Conservation (phyloP, 176 grass and related monocot genomes). For the Cymbopogon citratus region DNA sequence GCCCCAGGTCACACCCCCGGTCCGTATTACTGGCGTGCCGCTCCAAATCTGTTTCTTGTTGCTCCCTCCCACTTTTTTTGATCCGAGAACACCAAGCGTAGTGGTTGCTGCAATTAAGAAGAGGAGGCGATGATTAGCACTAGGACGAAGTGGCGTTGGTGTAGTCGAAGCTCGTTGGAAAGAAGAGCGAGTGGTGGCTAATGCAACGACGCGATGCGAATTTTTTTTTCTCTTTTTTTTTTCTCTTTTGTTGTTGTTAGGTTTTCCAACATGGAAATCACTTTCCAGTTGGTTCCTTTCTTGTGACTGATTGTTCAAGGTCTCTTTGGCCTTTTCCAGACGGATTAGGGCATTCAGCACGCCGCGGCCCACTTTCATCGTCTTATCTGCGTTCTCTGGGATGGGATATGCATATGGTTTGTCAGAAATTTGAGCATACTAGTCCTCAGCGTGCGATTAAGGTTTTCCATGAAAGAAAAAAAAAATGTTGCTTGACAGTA, state of each 20-base stretch:
- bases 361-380: background rate
- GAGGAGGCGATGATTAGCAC: background rate
- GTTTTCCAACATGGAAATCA: constrained; percentile 24
- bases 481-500: no score
- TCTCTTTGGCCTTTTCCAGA: background rate
- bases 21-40: constrained; percentile 14
- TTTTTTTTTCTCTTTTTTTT: background rate
- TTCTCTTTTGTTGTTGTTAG: background rate
- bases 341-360: constrained; percentile 13
- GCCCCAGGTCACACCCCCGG: constrained; percentile 8
- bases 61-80: background rate
- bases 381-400: background rate
- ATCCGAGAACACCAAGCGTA: background rate
- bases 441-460: no score
- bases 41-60: constrained; percentile 24
- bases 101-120: background rate
- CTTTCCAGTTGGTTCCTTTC: constrained; percentile 1
- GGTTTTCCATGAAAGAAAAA: no score
- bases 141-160: background rate
- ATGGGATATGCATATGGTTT: background rate
- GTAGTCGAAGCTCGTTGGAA: background rate
- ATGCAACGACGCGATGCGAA: background rate
- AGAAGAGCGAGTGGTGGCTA: background rate
- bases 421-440: no score
- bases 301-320: background rate